phyloP scores from a whole-genome alignment of 2,329 filamentous ascomycete genomes.

The Bipolaris oryzae region DNA sequence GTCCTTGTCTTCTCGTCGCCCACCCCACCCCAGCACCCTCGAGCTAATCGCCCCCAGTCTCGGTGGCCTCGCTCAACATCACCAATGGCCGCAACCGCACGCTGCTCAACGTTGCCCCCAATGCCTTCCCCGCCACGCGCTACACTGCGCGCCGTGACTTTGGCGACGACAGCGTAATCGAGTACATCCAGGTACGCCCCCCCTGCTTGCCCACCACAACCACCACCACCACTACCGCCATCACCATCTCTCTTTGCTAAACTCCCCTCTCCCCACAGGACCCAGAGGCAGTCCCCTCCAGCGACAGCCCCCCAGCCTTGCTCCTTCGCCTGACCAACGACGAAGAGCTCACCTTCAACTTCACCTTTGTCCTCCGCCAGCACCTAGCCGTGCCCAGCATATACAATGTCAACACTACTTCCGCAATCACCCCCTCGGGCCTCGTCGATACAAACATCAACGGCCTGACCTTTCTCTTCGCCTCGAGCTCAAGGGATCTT shows the following conservation, averaged over 20 bases:
- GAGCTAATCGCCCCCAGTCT: conserved; percentile 64
- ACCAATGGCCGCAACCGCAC: conserved; percentile 79
- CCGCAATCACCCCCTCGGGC: conserved; percentile 52
- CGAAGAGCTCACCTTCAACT: conserved; percentile 91
- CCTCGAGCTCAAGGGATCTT: conserved; percentile 81
- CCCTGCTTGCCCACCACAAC: not conserved
- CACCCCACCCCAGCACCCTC: not conserved
- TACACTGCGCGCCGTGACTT: conserved; percentile 73
- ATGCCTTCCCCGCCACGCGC: conserved; percentile 83
- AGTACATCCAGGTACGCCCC: conserved; percentile 76
- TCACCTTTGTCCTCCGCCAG: conserved; percentile 80
- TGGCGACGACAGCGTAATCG: conserved; percentile 77
- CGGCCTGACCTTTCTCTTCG: conserved; percentile 90
- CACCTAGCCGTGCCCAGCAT: conserved; percentile 51
- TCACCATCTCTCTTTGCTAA: conserved; percentile 11
- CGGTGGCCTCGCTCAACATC: conserved; percentile 81
- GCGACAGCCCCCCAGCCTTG: conserved; percentile 66
- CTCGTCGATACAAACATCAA: conserved; percentile 76
- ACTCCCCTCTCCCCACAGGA: conserved; percentile 63
- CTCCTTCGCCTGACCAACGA: conserved; percentile 87
- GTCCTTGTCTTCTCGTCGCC: conserved; percentile 36
- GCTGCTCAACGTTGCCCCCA: conserved; percentile 79
- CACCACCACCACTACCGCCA: not conserved
- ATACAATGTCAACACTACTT: conserved; percentile 51
- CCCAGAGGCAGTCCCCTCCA: conserved; percentile 62